Base-by-base conservation (phyloP, 2,329 filamentous ascomycete genomes). In the Epichloe bromicola region DNA sequence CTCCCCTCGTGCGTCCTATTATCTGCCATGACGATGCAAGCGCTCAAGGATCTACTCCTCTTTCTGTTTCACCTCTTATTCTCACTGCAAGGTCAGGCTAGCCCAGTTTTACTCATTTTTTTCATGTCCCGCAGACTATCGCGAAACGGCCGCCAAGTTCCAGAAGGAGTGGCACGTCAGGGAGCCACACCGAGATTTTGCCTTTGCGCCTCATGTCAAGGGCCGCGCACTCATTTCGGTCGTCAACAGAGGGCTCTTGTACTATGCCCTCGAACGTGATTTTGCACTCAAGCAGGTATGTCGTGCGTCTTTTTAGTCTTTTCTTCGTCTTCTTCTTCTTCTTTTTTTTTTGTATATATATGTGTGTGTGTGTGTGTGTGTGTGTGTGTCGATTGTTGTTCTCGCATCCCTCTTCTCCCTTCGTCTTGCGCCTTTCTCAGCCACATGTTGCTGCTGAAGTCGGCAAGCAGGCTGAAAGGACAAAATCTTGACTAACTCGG, bases 131-230 rank as follows among this genome's bases (percentile, higher is more conserved):
- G 49, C 70, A 83, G 80, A 82, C 70, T 84, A 82, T 70, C 75
- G 76, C 67, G 80, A 83, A 65, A 82, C 80, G 42, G 80, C 80
- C 50, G 75, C 78, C 67, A 82, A 81, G 63, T 78, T 84, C 58
- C 79, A 83, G 61, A 82, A 83, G 64, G 80, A 84, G 69, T 84
- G 80, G 80, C 75, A 80, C 66, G 70, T 81, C 57, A 70, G 74
- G 60, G 72, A 78, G 65, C 80, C 80, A 59, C 78, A 83, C 63
- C 74, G 74, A 60, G 71, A 81, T 54, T 77, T 84, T 55, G 71
- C 75, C 54, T 84, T 83, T 66, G 80, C 80, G 63, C 76, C 74
- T 61, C 74, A 83, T 67, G 79, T 84, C 65, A 75, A 80, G 65
- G 76, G 74, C 59, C 79, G 82, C 67, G 79, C 80, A 58, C 70